A percentile compares a stretch with the other conserved stretches of the same genome.
phyloP scores from a whole-genome alignment of 1,139 yeast species.

The Taphrina sp. region DNA sequence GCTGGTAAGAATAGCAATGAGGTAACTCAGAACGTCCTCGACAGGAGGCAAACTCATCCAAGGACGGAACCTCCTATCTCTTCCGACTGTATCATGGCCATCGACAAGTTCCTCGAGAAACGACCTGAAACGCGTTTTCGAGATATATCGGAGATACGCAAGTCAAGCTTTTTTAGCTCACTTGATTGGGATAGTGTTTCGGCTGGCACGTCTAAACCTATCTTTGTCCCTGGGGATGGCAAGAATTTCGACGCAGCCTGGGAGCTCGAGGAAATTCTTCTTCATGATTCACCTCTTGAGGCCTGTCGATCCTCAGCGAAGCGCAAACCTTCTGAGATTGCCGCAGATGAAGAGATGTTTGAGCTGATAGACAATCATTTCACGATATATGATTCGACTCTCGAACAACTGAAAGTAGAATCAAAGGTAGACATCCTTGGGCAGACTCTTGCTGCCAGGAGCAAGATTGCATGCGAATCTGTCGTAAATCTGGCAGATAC shows the following conservation, averaged over 20 bases:
- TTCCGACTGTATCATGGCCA: constrained; percentile 39
- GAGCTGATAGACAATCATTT: constrained; percentile 23
- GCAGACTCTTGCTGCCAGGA: too few species aligned
- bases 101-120: constrained; percentile 38
- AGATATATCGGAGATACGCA: constrained; percentile 13
- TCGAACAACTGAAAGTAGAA: too few species aligned
- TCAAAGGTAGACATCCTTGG: too few species aligned
- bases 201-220: constrained; percentile 32
- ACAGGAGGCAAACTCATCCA: constrained; percentile 35
- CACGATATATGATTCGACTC: constrained; percentile 17
- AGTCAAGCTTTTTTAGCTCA: constrained; percentile 33
- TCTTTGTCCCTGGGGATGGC: constrained; percentile 35
- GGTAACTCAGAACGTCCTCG: constrained; percentile 30
- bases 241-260: constrained; percentile 36
- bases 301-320: constrained; percentile 8
- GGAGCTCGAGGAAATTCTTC: constrained; percentile 38
- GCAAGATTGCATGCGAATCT: too few species aligned
- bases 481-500: too few species aligned
- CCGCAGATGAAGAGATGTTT: constrained; percentile 19
- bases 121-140: constrained; percentile 35
- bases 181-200: constrained; percentile 33
- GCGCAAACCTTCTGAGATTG: neutral
- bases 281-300: constrained; percentile 36
- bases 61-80: constrained; percentile 40
- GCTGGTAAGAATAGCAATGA: constrained; percentile 27